phyloP scores from a whole-genome alignment of 2,329 filamentous ascomycete species.

The Mycosphaerella arachidis region DNA sequence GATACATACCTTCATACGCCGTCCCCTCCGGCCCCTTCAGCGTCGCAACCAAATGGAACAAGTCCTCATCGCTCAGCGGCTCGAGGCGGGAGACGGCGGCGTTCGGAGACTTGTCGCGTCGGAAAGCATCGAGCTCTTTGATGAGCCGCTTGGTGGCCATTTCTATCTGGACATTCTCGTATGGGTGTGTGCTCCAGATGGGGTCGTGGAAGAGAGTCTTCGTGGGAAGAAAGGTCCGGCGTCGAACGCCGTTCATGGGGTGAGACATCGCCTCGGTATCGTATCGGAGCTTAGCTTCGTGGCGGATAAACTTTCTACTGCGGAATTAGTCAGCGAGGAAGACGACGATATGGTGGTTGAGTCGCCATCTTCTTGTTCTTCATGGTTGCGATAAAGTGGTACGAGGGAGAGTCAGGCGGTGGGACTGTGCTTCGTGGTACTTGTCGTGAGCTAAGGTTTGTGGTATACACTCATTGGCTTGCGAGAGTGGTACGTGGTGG shows the following conservation, averaged over 20 bases:
- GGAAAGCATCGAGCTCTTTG: conserved; percentile 57
- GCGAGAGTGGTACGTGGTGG: neutral
- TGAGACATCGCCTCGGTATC: neutral
- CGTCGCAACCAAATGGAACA: conserved; percentile 58
- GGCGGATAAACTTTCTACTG: neutral
- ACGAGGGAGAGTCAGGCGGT: neutral
- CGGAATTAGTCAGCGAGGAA: neutral
- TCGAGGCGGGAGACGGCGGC: conserved; percentile 54
- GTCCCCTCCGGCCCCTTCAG: conserved; percentile 56
- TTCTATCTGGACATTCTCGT: conserved; percentile 4
- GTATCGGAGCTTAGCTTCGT: neutral
- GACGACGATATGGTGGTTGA: neutral
- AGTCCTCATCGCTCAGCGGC: conserved; percentile 53
- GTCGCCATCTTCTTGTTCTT: neutral
- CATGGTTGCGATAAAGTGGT: neutral
- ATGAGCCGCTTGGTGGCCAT: conserved; percentile 54
- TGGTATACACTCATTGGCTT: neutral
- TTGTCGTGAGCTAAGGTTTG: neutral
- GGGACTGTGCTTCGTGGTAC: neutral
- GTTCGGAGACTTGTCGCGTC: conserved; percentile 46
- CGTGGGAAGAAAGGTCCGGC: neutral
- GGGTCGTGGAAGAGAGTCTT: conserved; percentile 8
- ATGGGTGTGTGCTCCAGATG: conserved; percentile 1
- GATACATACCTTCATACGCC: conserved; percentile 53
- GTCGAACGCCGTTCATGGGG: neutral